phyloP scores from a whole-genome alignment of 1,139 yeast species.

The Sugiyamaella sp. region DNA sequence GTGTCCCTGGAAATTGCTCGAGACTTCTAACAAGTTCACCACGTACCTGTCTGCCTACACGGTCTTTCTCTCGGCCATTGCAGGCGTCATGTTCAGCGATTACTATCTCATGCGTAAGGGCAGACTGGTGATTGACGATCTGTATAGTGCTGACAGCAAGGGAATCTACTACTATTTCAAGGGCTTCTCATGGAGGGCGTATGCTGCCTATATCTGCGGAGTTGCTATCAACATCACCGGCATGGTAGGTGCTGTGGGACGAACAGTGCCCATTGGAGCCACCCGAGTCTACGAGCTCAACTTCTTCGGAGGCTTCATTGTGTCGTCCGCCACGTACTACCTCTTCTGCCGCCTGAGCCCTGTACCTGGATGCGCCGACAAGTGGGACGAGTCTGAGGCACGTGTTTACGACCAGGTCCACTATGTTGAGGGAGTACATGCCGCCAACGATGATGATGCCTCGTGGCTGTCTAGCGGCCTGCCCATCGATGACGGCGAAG shows the following conservation, averaged over 20 bases:
- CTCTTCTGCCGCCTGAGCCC: constrained; percentile 59
- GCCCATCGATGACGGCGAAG: not conserved
- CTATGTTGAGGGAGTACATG: not conserved
- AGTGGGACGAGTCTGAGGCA: constrained; percentile 63
- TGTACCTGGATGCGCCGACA: constrained; percentile 56
- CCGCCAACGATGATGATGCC: constrained; percentile 4
- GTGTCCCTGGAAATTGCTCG: constrained; percentile 86
- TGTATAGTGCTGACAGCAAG: constrained; percentile 55
- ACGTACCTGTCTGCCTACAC: constrained; percentile 85
- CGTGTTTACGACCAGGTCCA: constrained; percentile 50
- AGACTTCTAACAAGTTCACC: constrained; percentile 75
- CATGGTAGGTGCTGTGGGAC: constrained; percentile 79
- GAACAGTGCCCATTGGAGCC: constrained; percentile 77
- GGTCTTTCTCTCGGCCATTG: constrained; percentile 82
- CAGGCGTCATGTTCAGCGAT: constrained; percentile 80
- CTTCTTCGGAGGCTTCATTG: constrained; percentile 72
- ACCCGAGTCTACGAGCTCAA: constrained; percentile 68
- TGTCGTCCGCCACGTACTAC: constrained; percentile 57
- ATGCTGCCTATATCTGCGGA: constrained; percentile 42
- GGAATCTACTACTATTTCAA: constrained; percentile 59
- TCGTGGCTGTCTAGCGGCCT: not conserved
- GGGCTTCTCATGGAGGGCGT: constrained; percentile 78
- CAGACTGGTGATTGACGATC: constrained; percentile 60
- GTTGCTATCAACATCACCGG: constrained; percentile 85
- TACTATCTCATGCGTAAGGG: constrained; percentile 76